phyloP scores from a whole-genome alignment of 1,284 basidiomycete genomes.

The Pulchroboletus neoregius region DNA sequence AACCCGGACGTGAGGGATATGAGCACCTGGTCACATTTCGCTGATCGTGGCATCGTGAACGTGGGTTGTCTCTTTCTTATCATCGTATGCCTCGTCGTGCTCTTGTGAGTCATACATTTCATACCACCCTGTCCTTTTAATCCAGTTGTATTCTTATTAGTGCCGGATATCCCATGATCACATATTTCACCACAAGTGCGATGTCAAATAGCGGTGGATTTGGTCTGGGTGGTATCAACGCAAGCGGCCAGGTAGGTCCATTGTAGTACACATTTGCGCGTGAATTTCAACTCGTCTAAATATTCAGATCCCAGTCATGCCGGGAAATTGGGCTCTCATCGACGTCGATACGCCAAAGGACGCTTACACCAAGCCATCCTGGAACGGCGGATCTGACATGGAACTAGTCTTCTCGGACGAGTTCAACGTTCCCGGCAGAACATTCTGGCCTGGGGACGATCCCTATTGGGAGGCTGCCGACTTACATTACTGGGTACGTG shows the following conservation, averaged over 20 bases:
- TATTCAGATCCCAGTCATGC: constrained; percentile 44
- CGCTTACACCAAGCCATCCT: constrained; percentile 47
- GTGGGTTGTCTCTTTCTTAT: constrained; percentile 61
- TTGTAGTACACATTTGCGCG: background rate
- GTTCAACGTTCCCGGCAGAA: constrained; percentile 68
- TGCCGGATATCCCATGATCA: constrained; percentile 51
- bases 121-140: background rate
- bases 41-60: constrained; percentile 55
- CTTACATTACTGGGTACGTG: constrained; percentile 52
- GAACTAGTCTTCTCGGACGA: constrained; percentile 75
- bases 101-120: constrained; percentile 44
- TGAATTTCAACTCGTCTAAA: constrained; percentile 30
- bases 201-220: constrained; percentile 44
- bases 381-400: constrained; percentile 45
- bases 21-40: constrained; percentile 29
- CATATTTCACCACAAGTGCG: constrained; percentile 42
- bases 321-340: constrained; percentile 57
- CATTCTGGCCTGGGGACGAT: constrained; percentile 68
- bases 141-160: constrained; percentile 28
- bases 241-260: constrained; percentile 55
- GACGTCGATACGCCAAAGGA: constrained; percentile 63
- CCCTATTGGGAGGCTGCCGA: constrained; percentile 75
- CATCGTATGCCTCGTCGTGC: constrained; percentile 42
- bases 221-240: constrained; percentile 73
- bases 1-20: constrained; percentile 41